A percentile compares a stretch with the other conserved stretches of the same genome.
These are phyloP conservation scores for Lycium ferocissimum DNA, from an alignment of 257 asterid genomes.

Conservation along the genomic window DNA sequence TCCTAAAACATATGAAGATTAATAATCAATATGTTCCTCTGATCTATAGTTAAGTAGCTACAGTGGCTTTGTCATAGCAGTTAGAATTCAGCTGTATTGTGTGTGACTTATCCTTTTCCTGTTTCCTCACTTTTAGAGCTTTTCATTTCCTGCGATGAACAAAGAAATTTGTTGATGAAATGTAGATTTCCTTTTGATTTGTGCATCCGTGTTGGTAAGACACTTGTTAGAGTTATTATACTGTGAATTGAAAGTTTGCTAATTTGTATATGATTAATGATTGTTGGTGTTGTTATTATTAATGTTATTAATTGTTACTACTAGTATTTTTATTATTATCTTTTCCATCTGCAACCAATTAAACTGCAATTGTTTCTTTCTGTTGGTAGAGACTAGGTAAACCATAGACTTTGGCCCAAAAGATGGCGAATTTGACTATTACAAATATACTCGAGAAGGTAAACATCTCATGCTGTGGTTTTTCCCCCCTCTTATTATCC, in stretches of 20 bases:
- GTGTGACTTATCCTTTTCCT: slow-evolving; percentile 13
- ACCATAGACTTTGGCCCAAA: slow-evolving; percentile 12
- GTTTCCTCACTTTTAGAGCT: slow-evolving; percentile 18
- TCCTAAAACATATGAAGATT: slow-evolving; percentile 6
- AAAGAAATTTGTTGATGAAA: background rate
- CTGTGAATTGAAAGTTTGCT: background rate
- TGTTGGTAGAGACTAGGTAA: slow-evolving; percentile 35
- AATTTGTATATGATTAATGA: background rate
- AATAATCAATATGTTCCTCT: background rate
- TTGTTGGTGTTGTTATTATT: background rate
- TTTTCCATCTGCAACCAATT: slow-evolving; percentile 13
- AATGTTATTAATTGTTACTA: background rate
- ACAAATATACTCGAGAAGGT: slow-evolving; percentile 89
- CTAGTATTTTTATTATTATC: slow-evolving; percentile 18
- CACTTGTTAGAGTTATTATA: background rate
- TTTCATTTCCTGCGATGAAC: background rate
- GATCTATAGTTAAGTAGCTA: background rate
- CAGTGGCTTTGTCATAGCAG: background rate
- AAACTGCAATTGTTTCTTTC: slow-evolving; percentile 31
- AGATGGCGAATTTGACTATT: slow-evolving; percentile 60
- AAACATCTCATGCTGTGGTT: slow-evolving; percentile 24
- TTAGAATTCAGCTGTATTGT: background rate
- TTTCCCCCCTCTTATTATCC: background rate
- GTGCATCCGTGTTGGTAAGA: background rate
- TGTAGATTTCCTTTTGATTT: slow-evolving; percentile 16